Percentiles rank a stretch among this genome's conserved stretches.
These are phyloP conservation scores for Fusarium succisae DNA, from an alignment of 2,329 filamentous ascomycete genomes.

Conservation along the genomic window DNA sequence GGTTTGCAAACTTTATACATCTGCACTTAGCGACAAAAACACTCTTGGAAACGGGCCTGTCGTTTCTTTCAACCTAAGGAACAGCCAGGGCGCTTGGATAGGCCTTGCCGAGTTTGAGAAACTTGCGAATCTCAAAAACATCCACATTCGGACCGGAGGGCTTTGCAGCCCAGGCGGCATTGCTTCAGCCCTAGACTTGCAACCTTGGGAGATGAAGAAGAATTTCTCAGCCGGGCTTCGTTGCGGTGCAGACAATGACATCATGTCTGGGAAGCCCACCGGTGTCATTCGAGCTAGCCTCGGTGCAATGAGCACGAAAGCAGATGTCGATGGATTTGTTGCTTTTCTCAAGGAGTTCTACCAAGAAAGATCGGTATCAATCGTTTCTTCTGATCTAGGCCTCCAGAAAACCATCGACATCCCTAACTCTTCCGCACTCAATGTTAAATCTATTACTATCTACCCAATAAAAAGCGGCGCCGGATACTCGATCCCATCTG, in stretches of 20 bases:
- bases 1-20: slow-evolving; percentile 74
- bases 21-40: slow-evolving; percentile 13
- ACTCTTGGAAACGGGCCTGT: slow-evolving; percentile 72
- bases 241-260: slow-evolving; percentile 84
- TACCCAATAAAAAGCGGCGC: slow-evolving; percentile 97
- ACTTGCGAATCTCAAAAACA: slow-evolving; percentile 77
- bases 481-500: slow-evolving; percentile 74
- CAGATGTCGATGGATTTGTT: slow-evolving; percentile 78
- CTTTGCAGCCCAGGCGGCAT: slow-evolving; percentile 93
- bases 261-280: slow-evolving; percentile 85
- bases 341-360: slow-evolving; percentile 75
- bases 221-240: slow-evolving; percentile 88
- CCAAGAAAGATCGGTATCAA: slow-evolving; percentile 18
- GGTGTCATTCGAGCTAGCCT: slow-evolving; percentile 87
- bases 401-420: background rate
- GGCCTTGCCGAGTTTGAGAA: slow-evolving; percentile 89
- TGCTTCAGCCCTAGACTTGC: slow-evolving; percentile 74
- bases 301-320: slow-evolving; percentile 85
- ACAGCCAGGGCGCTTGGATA: slow-evolving; percentile 75
- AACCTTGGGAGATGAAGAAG: slow-evolving; percentile 81
- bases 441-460: slow-evolving; percentile 73
- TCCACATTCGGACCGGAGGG: slow-evolving; percentile 88
- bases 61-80: slow-evolving; percentile 83
- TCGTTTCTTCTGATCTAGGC: background rate
- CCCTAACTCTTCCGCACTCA: slow-evolving; percentile 13